Evolutionary conservation across 495 filamentous ascomycete genomes (phyloP).

Genomic region (Pyronema domesticum): DNA sequence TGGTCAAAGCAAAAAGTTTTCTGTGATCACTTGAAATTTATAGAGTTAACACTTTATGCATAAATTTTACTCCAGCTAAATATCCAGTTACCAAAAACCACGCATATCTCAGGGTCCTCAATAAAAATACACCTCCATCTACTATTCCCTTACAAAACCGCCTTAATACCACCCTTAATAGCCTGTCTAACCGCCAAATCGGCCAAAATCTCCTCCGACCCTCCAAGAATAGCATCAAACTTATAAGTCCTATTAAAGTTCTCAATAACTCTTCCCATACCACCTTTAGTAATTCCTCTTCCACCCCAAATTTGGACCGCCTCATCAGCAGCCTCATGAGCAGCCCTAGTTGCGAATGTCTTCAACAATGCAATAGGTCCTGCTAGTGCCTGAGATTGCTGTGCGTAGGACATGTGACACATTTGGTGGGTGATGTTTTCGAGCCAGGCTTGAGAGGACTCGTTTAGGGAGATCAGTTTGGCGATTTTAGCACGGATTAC

Average conservation of each 20-base stretch:
- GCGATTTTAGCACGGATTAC: conserved; percentile 78
- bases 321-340: conserved; percentile 67
- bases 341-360: conserved; percentile 53
- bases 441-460: conserved; percentile 71
- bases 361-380: conserved; percentile 76
- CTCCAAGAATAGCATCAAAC: conserved; percentile 75
- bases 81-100: too few species aligned
- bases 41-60: too few species aligned
- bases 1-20: too few species aligned
- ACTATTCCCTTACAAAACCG: conserved; percentile 42
- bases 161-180: conserved; percentile 65
- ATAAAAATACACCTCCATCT: background rate
- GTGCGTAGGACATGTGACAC: conserved; percentile 63
- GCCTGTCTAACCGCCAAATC: conserved; percentile 72
- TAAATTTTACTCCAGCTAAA: too few species aligned
- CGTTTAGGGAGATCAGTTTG: conserved; percentile 69
- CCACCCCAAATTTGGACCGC: conserved; percentile 78
- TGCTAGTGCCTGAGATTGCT: conserved; percentile 58
- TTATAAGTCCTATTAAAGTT: conserved; percentile 73
- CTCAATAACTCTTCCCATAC: conserved; percentile 69
- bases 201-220: conserved; percentile 66
- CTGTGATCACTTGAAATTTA: too few species aligned
- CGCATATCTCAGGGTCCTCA: too few species aligned
- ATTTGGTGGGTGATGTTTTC: conserved; percentile 76
- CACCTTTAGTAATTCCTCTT: conserved; percentile 58